Conservation (phyloP, 306 rosid species). For the Erythrophleum fordii region DNA sequence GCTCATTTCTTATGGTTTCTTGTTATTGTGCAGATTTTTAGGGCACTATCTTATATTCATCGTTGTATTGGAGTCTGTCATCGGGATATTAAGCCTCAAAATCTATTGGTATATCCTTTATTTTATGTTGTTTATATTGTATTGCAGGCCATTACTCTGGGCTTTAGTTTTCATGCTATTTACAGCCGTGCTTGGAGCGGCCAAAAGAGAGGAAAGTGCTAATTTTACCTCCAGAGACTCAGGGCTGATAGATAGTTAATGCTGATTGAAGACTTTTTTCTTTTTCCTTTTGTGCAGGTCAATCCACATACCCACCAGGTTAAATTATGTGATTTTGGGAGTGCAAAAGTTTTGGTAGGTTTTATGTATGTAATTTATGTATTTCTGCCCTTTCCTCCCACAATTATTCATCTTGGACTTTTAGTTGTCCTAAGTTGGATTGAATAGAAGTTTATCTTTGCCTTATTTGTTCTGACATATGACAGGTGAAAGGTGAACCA, state of each 20-base stretch:
- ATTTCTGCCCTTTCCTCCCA: background rate
- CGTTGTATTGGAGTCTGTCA: conserved; percentile 97
- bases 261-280: background rate
- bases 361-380: background rate
- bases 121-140: background rate
- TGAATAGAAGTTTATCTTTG: background rate
- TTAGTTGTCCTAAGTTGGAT: conserved; percentile 22
- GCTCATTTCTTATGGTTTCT: conserved; percentile 26
- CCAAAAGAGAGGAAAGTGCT: conserved; percentile 6
- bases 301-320: conserved; percentile 99
- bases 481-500: conserved; percentile 96
- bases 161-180: background rate
- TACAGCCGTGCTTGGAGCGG: conserved; percentile 18
- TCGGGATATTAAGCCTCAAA: conserved; percentile 97
- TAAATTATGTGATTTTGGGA: conserved; percentile 94
- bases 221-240: conserved; percentile 16
- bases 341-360: conserved; percentile 96
- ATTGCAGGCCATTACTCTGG: background rate
- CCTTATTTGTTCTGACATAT: conserved; percentile 31
- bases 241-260: conserved; percentile 18
- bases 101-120: conserved; percentile 71
- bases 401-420: conserved; percentile 1
- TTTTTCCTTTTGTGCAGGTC: conserved; percentile 65
- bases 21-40: conserved; percentile 73
- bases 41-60: conserved; percentile 90